Evolutionary conservation across 768 basidiomycete species (phyloP).

Genomic region (Lactarius quietus): DNA sequence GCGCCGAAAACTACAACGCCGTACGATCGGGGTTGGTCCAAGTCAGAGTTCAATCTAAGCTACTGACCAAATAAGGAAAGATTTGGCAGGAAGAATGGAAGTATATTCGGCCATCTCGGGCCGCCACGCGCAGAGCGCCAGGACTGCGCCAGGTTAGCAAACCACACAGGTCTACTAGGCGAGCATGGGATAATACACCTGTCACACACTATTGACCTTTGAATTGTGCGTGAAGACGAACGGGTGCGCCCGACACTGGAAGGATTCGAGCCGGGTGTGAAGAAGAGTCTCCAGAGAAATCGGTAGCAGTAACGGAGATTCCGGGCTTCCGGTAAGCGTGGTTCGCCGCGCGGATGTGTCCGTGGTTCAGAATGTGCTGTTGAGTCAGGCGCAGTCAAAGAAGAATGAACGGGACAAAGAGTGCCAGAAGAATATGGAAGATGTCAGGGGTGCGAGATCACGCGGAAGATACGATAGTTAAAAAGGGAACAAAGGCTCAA

Average conservation of each 20-base stretch:
- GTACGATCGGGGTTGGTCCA: not conserved
- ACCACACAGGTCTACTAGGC: not conserved
- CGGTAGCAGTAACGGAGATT: conserved; percentile 18
- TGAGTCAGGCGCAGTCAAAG: conserved; percentile 3
- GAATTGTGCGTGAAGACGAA: not conserved
- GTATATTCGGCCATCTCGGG: conserved; percentile 1
- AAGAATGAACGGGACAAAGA: conserved; percentile 4
- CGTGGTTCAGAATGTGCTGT: conserved; percentile 14
- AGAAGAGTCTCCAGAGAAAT: not conserved
- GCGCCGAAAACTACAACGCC: not conserved
- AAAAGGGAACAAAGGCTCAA: conserved; percentile 16
- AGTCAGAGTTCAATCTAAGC: conserved; percentile 13
- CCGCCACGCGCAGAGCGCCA: no score
- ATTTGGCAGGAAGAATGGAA: conserved; percentile 20
- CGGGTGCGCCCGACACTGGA: not conserved
- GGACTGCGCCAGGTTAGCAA: no score
- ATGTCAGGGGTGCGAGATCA: conserved; percentile 14
- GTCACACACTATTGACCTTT: not conserved
- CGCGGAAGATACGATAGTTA: conserved; percentile 13
- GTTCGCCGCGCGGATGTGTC: conserved; percentile 21
- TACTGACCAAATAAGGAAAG: conserved; percentile 16
- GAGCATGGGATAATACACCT: not conserved
- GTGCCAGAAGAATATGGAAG: conserved; percentile 18
- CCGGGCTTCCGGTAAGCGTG: conserved; percentile 16
- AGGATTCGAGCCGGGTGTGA: not conserved